These are phyloP conservation scores for Aspergillus sp. DNA, from an alignment of 2,329 filamentous ascomycete species.

Conservation along the genomic window DNA sequence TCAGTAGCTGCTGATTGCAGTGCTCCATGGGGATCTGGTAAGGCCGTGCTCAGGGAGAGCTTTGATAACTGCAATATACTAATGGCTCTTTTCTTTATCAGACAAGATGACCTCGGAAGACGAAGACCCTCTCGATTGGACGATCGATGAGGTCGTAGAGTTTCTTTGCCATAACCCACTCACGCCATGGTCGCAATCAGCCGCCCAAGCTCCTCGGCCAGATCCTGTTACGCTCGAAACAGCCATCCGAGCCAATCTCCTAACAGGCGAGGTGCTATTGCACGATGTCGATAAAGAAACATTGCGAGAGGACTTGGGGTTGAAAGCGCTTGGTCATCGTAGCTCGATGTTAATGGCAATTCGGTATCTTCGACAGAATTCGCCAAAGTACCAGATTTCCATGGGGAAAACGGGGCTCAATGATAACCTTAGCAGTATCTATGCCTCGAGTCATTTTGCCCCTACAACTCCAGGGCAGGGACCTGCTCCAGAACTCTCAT, in stretches of 20 bases:
- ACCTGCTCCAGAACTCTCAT: no score
- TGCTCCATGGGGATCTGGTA: no score
- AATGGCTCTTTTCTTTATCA: background rate
- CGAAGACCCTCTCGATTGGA: slow-evolving; percentile 71
- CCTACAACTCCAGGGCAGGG: no score
- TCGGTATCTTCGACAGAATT: slow-evolving; percentile 49
- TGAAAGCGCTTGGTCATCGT: slow-evolving; percentile 56
- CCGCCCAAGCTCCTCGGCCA: slow-evolving; percentile 40
- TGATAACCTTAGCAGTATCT: no score
- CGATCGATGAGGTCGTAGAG: slow-evolving; percentile 59
- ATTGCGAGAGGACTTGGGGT: slow-evolving; percentile 52
- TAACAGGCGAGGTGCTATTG: slow-evolving; percentile 63
- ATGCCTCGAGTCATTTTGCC: no score
- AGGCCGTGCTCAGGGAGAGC: no score
- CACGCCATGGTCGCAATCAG: slow-evolving; percentile 36
- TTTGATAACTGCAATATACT: no score
- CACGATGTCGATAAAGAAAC: slow-evolving; percentile 48
- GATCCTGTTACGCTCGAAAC: slow-evolving; percentile 50
- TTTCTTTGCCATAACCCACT: slow-evolving; percentile 57
- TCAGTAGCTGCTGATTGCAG: no score
- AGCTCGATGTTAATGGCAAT: slow-evolving; percentile 56
- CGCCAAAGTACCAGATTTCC: slow-evolving; percentile 42
- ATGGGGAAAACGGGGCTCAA: background rate
- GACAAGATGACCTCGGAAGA: slow-evolving; percentile 22
- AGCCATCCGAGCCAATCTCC: slow-evolving; percentile 55